Evolutionary conservation across 225 moss, liverwort and hornwort genomes (phyloP), one percentile per base, ranked within the genome.

Genomic region (Thuidium tamariscinum): DNA sequence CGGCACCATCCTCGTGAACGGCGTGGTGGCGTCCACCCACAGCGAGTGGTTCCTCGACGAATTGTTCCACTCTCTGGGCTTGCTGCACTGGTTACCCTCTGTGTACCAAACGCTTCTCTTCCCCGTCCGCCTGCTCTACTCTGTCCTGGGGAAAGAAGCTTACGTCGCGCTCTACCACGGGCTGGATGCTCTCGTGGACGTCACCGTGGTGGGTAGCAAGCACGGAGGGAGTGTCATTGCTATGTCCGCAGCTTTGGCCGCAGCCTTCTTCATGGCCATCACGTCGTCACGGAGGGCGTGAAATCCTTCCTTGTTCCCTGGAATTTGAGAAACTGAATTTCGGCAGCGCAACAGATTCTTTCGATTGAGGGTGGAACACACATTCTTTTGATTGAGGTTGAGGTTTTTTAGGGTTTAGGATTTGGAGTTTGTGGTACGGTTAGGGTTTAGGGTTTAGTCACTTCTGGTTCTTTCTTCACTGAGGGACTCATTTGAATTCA

Each of bases 41-140:
- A 89, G 89, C 67, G 77, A 87, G 22, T 93, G 93, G 89, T 93
- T 91, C n/a, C 83, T 93, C 41, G 91, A 93, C 64, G 36, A 36
- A 20, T 5, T 62, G 2, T 93, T 93, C 72, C 42, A 90, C 30
- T 5, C 62, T 11, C 32, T 93, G n/a, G 61, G 66, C 12, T 11
- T 91, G 81, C 54, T 87, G 68, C 80, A 86, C 9, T 82, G 77
- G 85, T 29, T 91, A 44, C 86, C 91, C 11, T 25, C 25, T 22
- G 80, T 56, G 44, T 86, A 91, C 16, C 89, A 89, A 52, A 3
- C 29, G 56, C 49, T 89, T 41, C 89, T 91, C 36, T 22, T 72
- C 46, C 91, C 89, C 5, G 76, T 85, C 56, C 74, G 89, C 61
- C 19, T 86, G 79, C 74, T 86, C n/a, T 86, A 91, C 83, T 27